These are phyloP conservation scores for Plasmodium adleri DNA, from an alignment of 169 alveolate genomes.

Conservation along the genomic window DNA sequence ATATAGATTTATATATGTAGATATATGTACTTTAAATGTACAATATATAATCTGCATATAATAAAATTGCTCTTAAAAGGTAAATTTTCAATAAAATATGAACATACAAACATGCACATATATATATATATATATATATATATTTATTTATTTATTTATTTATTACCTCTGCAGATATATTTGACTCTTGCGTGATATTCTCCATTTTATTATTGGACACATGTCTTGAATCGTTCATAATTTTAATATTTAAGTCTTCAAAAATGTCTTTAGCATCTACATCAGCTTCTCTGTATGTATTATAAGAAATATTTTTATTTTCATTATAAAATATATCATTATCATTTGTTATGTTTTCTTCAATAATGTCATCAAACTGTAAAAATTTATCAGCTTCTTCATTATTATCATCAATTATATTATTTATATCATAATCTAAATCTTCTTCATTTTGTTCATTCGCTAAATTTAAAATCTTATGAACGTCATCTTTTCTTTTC, in stretches of 20 bases:
- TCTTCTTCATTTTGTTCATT: constrained; percentile 63
- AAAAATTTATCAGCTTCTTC: constrained; percentile 49
- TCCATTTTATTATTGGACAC: constrained; percentile 16
- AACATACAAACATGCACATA: background rate
- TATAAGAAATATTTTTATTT: constrained; percentile 9
- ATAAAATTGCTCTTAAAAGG: constrained; percentile 25
- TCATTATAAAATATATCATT: constrained; percentile 20
- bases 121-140: too few species aligned
- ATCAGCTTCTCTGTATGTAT: constrained; percentile 18
- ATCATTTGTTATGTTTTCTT: constrained; percentile 7
- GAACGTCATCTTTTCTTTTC: constrained; percentile 19
- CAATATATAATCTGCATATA: background rate
- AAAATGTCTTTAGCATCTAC: constrained; percentile 29
- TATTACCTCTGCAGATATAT: constrained; percentile 32
- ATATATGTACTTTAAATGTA: too few species aligned
- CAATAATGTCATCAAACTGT: constrained; percentile 72
- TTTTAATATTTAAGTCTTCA: constrained; percentile 46
- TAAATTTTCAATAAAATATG: too few species aligned
- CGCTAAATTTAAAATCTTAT: constrained; percentile 44
- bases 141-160: too few species aligned
- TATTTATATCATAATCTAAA: constrained; percentile 26
- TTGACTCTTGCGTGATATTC: constrained; percentile 5
- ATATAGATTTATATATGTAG: background rate
- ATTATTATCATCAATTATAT: constrained; percentile 7
- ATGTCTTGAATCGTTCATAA: constrained; percentile 33